Evolutionary conservation across 176 grass and related monocot genomes (phyloP), one percentile per base, ranked within the genome.

Genomic region (Cymbopogon citratus): DNA sequence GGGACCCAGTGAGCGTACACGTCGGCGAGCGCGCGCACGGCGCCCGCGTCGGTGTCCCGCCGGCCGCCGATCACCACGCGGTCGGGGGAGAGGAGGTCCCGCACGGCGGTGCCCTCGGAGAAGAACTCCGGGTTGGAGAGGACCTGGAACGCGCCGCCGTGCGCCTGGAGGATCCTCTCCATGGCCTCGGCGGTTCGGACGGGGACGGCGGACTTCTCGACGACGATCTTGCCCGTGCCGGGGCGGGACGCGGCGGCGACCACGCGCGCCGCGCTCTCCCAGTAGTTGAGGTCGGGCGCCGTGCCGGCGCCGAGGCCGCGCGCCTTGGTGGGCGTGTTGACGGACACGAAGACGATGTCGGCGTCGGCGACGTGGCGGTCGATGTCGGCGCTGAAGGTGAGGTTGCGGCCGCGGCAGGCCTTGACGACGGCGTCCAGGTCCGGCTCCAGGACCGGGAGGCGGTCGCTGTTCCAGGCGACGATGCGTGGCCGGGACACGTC

Each of bases 1-100:
- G 89, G 85, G 51, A 88, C 89, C 89, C 89, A 91, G 69, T 85
- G 65, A 19, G 81, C 78, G 68, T 91, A 88, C 63, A 91, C 78
- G 15, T 81, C 85, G 21, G 57, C 67, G 63, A 90, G 78, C 43
- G 80, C 88, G 64, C 79, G 80, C 27, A 84, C 80, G 21, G 80
- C 88, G 48, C 88, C 85, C 15, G 73, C 72, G 33, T 26, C 70
- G 18, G 77, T 83, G 81, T 87, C 81, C 35, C 4, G 33, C n/a
- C 76, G 76, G 43, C 85, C 89, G 13, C 81, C 81, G 27, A 88
- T 88, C 54, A 91, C 39, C n/a, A 91, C 85, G 63, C 82, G 85
- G 70, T 41, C 39, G 39, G 39, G 39, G 39, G 9, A 41, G 1
- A 41, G 39, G 4, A 41, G 38, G 38, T 39, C 38, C 38, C 5